Evolutionary conservation across 2,329 filamentous ascomycete species (phyloP).

Genomic region (Diaporthe citrichinensis): DNA sequence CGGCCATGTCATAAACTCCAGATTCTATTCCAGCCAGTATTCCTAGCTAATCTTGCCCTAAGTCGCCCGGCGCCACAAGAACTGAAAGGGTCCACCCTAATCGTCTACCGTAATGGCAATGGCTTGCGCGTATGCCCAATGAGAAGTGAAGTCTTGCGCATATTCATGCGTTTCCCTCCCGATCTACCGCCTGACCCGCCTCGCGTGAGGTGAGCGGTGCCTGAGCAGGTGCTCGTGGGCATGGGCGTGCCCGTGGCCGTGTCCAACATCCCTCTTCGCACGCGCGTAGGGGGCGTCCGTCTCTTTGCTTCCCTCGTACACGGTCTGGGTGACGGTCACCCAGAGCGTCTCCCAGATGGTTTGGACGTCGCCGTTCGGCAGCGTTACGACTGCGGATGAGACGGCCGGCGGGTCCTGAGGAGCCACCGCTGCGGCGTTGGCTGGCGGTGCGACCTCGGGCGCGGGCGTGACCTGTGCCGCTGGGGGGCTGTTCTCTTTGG

Average conservation of each 20-base stretch:
- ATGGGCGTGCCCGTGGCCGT: slow-evolving; percentile 15
- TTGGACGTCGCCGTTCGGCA: slow-evolving; percentile 14
- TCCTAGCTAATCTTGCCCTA: slow-evolving; percentile 4
- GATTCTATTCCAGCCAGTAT: slow-evolving; percentile 15
- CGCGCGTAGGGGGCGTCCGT: slow-evolving; percentile 42
- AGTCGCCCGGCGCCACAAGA: slow-evolving; percentile 1
- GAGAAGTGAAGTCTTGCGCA: neutral
- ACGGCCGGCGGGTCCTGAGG: slow-evolving; percentile 40
- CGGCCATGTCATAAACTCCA: neutral
- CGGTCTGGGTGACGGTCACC: slow-evolving; percentile 50
- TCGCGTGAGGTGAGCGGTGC: slow-evolving; percentile 29
- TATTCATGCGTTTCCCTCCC: neutral
- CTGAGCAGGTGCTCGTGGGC: slow-evolving; percentile 49
- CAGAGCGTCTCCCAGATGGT: slow-evolving; percentile 64
- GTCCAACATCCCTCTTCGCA: neutral
- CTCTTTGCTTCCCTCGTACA: slow-evolving; percentile 49
- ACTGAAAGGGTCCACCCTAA: slow-evolving; percentile 4
- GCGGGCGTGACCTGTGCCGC: slow-evolving; percentile 38
- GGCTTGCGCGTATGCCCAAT: neutral
- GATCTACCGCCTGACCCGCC: slow-evolving; percentile 27
- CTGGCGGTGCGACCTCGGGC: slow-evolving; percentile 41
- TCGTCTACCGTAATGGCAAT: neutral
- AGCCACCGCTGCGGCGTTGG: slow-evolving; percentile 44
- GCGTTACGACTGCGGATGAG: slow-evolving; percentile 47
- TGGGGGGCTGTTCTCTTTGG: slow-evolving; percentile 42